These are phyloP conservation scores for Alternaria brassicicola DNA, from an alignment of 2,329 filamentous ascomycete genomes.

Conservation along the genomic window DNA sequence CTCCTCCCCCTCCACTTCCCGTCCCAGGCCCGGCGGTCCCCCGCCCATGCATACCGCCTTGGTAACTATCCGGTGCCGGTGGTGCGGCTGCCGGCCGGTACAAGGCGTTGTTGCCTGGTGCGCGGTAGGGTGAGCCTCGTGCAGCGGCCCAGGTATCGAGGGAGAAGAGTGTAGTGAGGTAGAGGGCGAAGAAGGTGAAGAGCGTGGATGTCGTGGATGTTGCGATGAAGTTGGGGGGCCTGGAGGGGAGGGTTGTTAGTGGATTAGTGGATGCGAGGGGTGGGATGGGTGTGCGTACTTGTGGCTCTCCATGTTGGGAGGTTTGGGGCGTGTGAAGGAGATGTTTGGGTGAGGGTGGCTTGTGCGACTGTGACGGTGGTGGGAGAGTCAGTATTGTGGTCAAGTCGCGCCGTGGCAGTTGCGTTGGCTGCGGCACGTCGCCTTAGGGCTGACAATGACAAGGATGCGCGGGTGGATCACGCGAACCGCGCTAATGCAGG, in stretches of 20 bases:
- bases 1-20: conserved; percentile 10
- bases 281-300: conserved; percentile 4
- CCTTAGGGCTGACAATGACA: conserved; percentile 1
- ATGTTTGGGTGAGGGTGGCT: background rate
- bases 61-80: conserved; percentile 35
- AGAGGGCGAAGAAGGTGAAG: conserved; percentile 46
- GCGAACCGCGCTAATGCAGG: conserved; percentile 25
- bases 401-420: background rate
- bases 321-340: background rate
- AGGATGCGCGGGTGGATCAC: conserved; percentile 10
- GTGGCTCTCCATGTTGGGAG: conserved; percentile 6
- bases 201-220: conserved; percentile 26
- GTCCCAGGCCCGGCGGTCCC: conserved; percentile 28
- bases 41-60: conserved; percentile 39
- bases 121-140: conserved; percentile 40
- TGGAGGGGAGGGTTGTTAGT: conserved; percentile 2
- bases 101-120: conserved; percentile 27
- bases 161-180: conserved; percentile 49
- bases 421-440: background rate
- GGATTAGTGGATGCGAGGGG: background rate
- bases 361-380: background rate
- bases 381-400: background rate
- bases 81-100: conserved; percentile 29
- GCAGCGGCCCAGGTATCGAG: conserved; percentile 47
- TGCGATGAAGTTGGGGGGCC: conserved; percentile 9